Conservation (phyloP, 2,329 filamentous ascomycete genomes). For the Chaetothyriales sp. region DNA sequence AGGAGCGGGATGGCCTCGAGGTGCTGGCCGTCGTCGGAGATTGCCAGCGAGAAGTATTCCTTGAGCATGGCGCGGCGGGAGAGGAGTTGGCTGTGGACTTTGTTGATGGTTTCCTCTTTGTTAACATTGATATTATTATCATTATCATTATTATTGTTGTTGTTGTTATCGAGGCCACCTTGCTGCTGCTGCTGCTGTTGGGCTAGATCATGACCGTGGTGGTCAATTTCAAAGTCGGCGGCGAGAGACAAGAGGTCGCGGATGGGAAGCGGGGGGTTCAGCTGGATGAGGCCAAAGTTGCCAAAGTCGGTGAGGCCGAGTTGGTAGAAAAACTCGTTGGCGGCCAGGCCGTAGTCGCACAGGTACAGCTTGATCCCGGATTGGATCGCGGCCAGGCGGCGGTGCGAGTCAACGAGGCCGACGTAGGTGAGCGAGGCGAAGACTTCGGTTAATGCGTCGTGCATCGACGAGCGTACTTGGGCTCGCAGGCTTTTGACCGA, state of each 20-base stretch:
- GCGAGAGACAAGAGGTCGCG: conserved; percentile 56
- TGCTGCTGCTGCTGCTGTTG: too few relatives aligned
- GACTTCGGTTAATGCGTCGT: conserved; percentile 72
- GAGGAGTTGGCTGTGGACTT: conserved; percentile 54
- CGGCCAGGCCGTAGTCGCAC: conserved; percentile 77
- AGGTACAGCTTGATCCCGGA: conserved; percentile 83
- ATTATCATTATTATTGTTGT: too few relatives aligned
- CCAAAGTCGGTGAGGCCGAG: conserved; percentile 87
- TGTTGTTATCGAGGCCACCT: too few relatives aligned
- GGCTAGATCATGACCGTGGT: too few relatives aligned
- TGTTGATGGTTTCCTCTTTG: conserved; percentile 45
- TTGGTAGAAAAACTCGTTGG: conserved; percentile 89
- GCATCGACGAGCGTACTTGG: conserved; percentile 64
- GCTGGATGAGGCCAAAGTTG: conserved; percentile 75
- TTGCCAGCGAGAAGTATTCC: conserved; percentile 82
- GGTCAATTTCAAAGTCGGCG: conserved; percentile 52
- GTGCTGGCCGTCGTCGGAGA: conserved; percentile 56
- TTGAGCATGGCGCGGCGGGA: conserved; percentile 68
- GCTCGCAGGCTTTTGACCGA: conserved; percentile 74
- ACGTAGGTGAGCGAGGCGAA: conserved; percentile 85
- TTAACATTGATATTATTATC: conserved; percentile 16
- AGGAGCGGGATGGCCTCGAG: conserved; percentile 68
- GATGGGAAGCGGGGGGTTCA: conserved; percentile 60
- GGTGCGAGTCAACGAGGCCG: conserved; percentile 73
- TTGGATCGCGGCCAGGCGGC: conserved; percentile 83